phyloP scores from a whole-genome alignment of 75 land plant species.

The Sequoiadendron giganteum region DNA sequence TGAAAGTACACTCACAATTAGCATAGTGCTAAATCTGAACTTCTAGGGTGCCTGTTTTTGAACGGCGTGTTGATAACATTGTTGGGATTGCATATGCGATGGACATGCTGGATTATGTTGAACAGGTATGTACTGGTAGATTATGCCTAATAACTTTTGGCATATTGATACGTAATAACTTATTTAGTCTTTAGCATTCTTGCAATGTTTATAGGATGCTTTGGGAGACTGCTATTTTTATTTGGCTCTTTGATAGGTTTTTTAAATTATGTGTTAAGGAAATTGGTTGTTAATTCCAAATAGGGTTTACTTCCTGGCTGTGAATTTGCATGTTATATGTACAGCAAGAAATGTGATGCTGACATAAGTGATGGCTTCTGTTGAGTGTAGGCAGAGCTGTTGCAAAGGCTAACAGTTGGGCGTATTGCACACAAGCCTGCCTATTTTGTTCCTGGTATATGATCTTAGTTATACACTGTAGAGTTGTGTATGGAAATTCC shows the following conservation, averaged over 20 bases:
- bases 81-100: constrained; percentile 99
- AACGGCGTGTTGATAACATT: constrained; percentile 94
- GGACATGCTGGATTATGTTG: constrained; percentile 93
- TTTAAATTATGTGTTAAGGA: neutral
- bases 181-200: neutral
- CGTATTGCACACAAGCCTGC: constrained; percentile 94
- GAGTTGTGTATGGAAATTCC: neutral
- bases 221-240: neutral
- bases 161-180: neutral
- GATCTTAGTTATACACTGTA: constrained; percentile 14
- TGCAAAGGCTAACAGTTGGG: constrained; percentile 72
- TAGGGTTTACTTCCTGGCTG: neutral
- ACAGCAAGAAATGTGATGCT: neutral
- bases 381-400: constrained; percentile 72
- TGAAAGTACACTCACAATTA: neutral
- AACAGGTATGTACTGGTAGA: constrained; percentile 56
- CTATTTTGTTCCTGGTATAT: constrained; percentile 92
- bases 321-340: neutral
- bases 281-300: neutral
- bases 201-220: neutral
- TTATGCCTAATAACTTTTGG: neutral
- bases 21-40: neutral
- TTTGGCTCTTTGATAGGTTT: neutral
- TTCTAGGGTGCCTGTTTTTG: constrained; percentile 94
- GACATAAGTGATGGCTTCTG: neutral